Percentiles rank a stretch among this genome's conserved stretches.
Conservation (phyloP, 78 protist genomes). For the Neovahlkampfia damariscottae region DNA sequence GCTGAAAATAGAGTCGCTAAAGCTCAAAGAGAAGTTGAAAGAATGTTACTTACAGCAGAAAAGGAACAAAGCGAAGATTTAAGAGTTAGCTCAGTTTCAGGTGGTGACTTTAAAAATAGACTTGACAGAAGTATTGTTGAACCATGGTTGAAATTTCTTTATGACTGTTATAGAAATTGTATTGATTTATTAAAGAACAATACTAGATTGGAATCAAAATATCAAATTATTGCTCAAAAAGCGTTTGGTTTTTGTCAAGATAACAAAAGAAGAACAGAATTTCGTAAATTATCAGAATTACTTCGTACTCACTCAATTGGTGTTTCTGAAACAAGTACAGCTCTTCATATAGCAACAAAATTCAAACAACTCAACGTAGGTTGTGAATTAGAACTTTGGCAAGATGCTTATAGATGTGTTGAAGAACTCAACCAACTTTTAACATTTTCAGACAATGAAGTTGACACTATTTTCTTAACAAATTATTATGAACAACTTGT, state of each 20-base stretch:
- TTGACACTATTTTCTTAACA: neutral
- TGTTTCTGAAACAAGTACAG: neutral
- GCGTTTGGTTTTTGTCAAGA: neutral
- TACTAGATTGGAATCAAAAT: neutral
- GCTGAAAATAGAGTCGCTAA: too few relatives aligned
- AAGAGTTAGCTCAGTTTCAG: neutral
- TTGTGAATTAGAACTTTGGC: neutral
- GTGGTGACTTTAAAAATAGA: neutral
- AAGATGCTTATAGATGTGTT: constrained; percentile 16
- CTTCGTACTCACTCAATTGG: neutral
- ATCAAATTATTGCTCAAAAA: neutral
- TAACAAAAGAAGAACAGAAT: constrained; percentile 2
- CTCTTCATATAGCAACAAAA: neutral
- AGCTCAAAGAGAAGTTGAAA: too few relatives aligned
- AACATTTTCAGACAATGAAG: neutral
- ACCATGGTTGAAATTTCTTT: neutral
- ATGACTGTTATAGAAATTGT: constrained; percentile 1
- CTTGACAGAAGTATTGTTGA: neutral
- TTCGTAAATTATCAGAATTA: neutral
- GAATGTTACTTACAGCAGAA: too few relatives aligned
- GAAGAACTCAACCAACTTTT: constrained; percentile 10
- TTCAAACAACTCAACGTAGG: constrained; percentile 1
- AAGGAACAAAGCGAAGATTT: too few relatives aligned
- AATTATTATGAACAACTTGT: constrained; percentile 8
- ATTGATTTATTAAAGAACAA: neutral